Evolutionary conservation across 2,329 filamentous ascomycete genomes (phyloP), one percentile per base, ranked within the genome.

Genomic region (Trichoderma atrobrunneum): DNA sequence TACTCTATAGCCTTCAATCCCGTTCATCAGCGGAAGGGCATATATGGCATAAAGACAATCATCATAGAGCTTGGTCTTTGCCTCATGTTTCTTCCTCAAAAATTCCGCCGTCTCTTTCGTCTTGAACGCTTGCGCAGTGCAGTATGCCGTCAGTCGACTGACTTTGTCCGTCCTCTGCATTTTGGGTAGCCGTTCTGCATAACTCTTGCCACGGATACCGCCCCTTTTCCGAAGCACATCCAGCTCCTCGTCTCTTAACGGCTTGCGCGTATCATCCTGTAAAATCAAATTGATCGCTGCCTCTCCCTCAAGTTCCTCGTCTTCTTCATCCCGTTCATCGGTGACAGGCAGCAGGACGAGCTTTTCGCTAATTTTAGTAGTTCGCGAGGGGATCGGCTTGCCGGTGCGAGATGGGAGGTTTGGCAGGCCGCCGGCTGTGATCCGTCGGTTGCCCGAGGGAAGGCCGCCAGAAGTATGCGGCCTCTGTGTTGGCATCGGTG

Each of bases 1-100:
- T 30, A 99, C 86, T 30, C 96, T 87, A 81, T 95, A 98, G 1
- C 96, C 95, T 63, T 97, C 94, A 61, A 86, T 89, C 1, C 95
- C 96, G 3, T 93, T 92, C 69, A 98, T 85, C 18, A 99, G 84
- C 6, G 96, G 96, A 34, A 98, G 84, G 79, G 98, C 95, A 81
- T 99, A 99, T 62, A 97, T 95, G 30, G 92, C 93, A 80, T 99
- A 99, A 28, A 99, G 85, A 79, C 96, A 99, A 81, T 99, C 96
- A 81, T 99, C 96, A 82, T 99, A 99, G 6, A 98, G 87, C 82
- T 99, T 99, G 16, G 95, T 97, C 82, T 94, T 92, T 1, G 95
- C 95, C 36, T 92, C 91, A 82, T 99, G 96, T 78, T 91, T 92
- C 75, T 93, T 93, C 76, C 93, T 92, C 73, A 98, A 86, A 79